These are phyloP conservation scores for Fusarium udum DNA, from an alignment of 2,329 filamentous ascomycete genomes.

Conservation along the genomic window DNA sequence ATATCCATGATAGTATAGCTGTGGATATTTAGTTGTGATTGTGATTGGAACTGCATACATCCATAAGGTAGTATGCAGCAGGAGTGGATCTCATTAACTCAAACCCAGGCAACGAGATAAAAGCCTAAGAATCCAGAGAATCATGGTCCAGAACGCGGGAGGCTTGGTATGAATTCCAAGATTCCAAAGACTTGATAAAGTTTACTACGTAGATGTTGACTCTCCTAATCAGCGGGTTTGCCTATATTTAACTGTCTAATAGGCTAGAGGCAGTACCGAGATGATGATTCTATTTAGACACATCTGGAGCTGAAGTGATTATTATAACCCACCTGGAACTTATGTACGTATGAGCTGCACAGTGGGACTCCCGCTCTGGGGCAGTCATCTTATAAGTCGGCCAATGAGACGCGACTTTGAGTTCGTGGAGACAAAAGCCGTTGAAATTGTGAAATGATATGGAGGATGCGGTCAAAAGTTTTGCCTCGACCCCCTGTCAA, in stretches of 20 bases:
- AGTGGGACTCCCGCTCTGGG: slow-evolving; percentile 31
- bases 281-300: slow-evolving; percentile 1
- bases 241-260: neutral
- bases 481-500: no score
- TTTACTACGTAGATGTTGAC: neutral
- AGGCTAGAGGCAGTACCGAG: neutral
- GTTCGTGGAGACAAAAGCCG: neutral
- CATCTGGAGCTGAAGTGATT: neutral
- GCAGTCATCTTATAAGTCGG: neutral
- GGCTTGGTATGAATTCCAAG: neutral
- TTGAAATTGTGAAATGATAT: slow-evolving; percentile 2
- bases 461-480: no score
- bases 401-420: slow-evolving; percentile 16
- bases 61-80: neutral
- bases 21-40: slow-evolving; percentile 8
- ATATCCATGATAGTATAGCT: neutral
- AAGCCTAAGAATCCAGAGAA: neutral
- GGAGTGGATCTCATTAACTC: neutral
- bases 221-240: neutral
- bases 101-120: neutral
- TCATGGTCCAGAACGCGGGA: neutral
- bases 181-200: neutral
- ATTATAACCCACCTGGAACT: neutral
- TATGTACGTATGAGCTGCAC: slow-evolving; percentile 16
- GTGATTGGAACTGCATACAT: slow-evolving; percentile 12